Evolutionary conservation across 345 rosid genomes (phyloP).

Genomic region (Conringia planisiliqua): DNA sequence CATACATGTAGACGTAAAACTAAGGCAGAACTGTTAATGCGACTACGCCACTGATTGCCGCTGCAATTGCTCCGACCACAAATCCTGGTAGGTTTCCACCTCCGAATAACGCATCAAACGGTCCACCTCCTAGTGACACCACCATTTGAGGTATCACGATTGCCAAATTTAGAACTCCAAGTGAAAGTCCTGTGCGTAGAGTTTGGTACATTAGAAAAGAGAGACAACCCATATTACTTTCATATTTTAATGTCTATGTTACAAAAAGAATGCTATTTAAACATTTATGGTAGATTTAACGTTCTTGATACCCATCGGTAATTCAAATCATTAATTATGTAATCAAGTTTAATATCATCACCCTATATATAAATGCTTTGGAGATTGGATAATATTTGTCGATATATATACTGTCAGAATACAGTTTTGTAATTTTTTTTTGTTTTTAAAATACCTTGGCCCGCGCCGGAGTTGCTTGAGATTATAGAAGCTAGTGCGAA

Average conservation of each 20-base stretch:
- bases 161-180: slow-evolving; percentile 75
- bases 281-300: too few relatives aligned
- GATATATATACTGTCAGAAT: too few relatives aligned
- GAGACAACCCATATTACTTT: background rate
- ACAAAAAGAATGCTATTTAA: background rate
- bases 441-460: slow-evolving; percentile 8
- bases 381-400: too few relatives aligned
- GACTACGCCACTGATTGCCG: background rate
- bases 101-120: slow-evolving; percentile 18
- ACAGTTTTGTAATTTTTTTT: too few relatives aligned
- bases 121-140: slow-evolving; percentile 25
- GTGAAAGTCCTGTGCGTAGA: slow-evolving; percentile 55
- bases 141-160: slow-evolving; percentile 60
- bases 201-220: background rate
- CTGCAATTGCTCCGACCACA: slow-evolving; percentile 24
- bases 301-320: too few relatives aligned
- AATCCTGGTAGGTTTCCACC: slow-evolving; percentile 31
- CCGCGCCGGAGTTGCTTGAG: slow-evolving; percentile 21
- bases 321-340: too few relatives aligned
- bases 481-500: slow-evolving; percentile 22
- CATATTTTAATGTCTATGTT: background rate
- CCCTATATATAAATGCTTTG: too few relatives aligned
- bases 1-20: background rate
- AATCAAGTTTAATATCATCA: too few relatives aligned
- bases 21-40: slow-evolving; percentile 24